phyloP scores from a whole-genome alignment of 2,329 filamentous ascomycete genomes.

The Xylaria arbuscula region DNA sequence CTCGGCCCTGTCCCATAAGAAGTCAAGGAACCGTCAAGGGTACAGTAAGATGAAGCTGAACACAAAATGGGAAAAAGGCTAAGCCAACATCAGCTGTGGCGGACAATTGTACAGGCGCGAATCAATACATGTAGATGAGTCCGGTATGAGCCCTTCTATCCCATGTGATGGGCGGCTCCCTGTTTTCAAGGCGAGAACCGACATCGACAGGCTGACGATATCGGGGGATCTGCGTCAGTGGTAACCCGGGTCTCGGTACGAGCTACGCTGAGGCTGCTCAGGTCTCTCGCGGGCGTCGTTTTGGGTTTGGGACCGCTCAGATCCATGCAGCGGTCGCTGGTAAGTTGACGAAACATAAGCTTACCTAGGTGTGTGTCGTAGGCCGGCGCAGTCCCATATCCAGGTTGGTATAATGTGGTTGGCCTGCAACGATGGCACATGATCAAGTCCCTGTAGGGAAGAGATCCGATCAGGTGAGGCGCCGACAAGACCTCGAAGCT shows the following conservation, averaged over 20 bases:
- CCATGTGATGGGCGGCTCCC: too few relatives aligned
- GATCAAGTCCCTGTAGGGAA: not conserved
- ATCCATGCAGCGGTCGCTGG: not conserved
- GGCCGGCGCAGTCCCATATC: not conserved
- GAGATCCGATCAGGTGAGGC: not conserved
- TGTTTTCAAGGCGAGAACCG: not conserved
- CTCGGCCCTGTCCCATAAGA: not conserved
- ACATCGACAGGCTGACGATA: not conserved
- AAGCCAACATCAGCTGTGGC: not conserved
- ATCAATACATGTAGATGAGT: not conserved
- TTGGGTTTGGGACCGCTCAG: not conserved
- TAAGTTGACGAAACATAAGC: not conserved
- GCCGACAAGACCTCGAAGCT: not conserved
- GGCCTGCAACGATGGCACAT: conserved; percentile 23
- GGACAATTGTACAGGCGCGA: not conserved
- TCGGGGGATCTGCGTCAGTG: not conserved
- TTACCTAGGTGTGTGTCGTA: conserved; percentile 5
- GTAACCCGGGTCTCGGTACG: conserved; percentile 12
- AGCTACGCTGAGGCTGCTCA: not conserved
- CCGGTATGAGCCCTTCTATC: not conserved
- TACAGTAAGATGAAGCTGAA: not conserved
- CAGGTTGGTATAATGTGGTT: conserved; percentile 14
- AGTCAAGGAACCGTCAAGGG: not conserved
- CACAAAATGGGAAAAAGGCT: not conserved
- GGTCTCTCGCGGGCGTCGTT: not conserved